phyloP scores from a whole-genome alignment of 2,329 filamentous ascomycete species.

The Alternaria alternata region DNA sequence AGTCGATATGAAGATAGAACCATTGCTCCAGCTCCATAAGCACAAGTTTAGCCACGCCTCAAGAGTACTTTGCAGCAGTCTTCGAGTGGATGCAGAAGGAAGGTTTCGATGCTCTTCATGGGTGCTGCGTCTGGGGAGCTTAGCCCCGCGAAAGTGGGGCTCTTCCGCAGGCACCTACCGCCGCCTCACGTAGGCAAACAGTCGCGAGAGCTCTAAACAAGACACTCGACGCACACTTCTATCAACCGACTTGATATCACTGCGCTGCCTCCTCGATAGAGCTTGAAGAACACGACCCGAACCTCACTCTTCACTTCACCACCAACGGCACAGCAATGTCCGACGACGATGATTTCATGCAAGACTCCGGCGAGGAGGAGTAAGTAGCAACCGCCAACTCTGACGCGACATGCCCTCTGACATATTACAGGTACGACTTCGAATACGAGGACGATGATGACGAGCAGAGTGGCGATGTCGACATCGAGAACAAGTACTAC shows the following conservation, averaged over 20 bases:
- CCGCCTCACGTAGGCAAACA: slow-evolving; percentile 24
- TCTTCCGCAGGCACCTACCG: slow-evolving; percentile 29
- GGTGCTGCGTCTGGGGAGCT: slow-evolving; percentile 10
- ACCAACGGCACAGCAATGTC: slow-evolving; percentile 66
- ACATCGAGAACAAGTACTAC: slow-evolving; percentile 99
- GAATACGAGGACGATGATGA: slow-evolving; percentile 96
- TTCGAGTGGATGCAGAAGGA: neutral
- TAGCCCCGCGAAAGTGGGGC: slow-evolving; percentile 20
- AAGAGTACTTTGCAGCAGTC: neutral
- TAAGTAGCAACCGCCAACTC: slow-evolving; percentile 53
- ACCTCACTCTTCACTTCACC: neutral
- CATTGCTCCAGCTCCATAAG: neutral
- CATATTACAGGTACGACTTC: slow-evolving; percentile 79
- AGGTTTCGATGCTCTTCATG: slow-evolving; percentile 1
- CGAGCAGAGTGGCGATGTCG: slow-evolving; percentile 85
- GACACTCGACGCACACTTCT: neutral
- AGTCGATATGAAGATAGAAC: neutral
- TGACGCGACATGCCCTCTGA: slow-evolving; percentile 25
- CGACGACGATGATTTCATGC: slow-evolving; percentile 91
- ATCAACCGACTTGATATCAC: neutral
- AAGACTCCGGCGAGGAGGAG: slow-evolving; percentile 88
- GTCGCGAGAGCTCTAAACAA: slow-evolving; percentile 12
- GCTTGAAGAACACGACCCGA: neutral
- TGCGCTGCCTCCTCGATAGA: neutral
- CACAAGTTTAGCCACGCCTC: neutral